Base-by-base conservation (phyloP, 305 asterid species). In the Fraxinus nigra region DNA sequence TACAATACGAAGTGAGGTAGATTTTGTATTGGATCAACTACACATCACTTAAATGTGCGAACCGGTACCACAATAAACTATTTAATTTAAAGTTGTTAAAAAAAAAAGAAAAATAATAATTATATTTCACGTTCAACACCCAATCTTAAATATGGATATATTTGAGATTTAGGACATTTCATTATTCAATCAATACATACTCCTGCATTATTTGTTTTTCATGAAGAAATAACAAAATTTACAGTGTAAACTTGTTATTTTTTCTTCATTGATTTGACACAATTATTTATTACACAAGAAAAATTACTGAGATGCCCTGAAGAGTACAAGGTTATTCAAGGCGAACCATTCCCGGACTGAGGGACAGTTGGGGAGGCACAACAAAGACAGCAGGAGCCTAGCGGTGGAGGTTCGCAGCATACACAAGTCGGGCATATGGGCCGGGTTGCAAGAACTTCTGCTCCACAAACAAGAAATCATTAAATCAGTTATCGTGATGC, bases 371-470 rank as follows among this genome's bases (percentile, higher is more conserved):
- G 84, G 4, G 80, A 67, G 38, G 89, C 78, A 20, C 90, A 76
- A 32, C 94, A 90, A 37, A 88, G 85, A 43, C 93, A 90, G 56
- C 95, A 92, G 5, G 81, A 80, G 8, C 88, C 91, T 0, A 40
- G 70, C 8, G 91, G 91, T 63, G 93, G 89, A 35, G 94, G 90
- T 16, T 75, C 81, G 73, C 95, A 90, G 74, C 94, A 92, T 54
- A 89, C 86, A 82, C 95, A 92, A 32, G 89, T 89, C 0, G 92
- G 91, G 56, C 95, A 92, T 81, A 89, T 83, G 4, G 92, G 83
- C n/a, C 84, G 78, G n/a, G 43, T 79, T 63, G 40, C 82, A 1
- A 82, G 81, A 73, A 81, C 75, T 80, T 88, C 93, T 91, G 85
- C 77, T 48, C 30, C 51, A 48, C 59, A n/a, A 20, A 26, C 7